Conservation (phyloP, 2,329 filamentous ascomycete genomes). For the Calonectria pseudoturangicola region DNA sequence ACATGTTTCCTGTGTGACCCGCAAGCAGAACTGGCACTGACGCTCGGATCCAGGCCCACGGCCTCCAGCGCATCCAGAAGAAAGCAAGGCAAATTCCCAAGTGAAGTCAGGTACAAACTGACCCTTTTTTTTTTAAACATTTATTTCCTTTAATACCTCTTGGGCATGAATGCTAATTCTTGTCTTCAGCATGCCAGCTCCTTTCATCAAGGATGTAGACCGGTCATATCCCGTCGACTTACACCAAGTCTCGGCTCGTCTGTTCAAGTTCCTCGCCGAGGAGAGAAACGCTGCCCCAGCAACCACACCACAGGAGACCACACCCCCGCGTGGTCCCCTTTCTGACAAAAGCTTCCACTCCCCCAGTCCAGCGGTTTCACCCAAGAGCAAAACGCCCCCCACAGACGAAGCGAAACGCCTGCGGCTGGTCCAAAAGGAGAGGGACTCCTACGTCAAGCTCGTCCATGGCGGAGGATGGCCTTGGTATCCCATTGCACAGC, state of each 20-base stretch:
- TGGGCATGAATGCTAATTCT: background rate
- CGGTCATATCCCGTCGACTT: constrained; percentile 16
- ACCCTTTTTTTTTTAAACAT: background rate
- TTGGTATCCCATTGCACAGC: constrained; percentile 44
- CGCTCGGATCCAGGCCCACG: constrained; percentile 9
- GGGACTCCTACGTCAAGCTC: constrained; percentile 36
- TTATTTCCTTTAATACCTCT: background rate
- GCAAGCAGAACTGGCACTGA: constrained; percentile 9
- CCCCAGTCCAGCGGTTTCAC: background rate
- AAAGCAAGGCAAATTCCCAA: background rate
- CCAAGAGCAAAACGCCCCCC: background rate
- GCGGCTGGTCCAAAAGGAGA: constrained; percentile 33
- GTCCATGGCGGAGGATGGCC: constrained; percentile 47
- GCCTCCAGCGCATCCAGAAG: constrained; percentile 5
- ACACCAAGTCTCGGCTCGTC: constrained; percentile 1
- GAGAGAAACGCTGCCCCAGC: background rate
- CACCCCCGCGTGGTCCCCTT: background rate
- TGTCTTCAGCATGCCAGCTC: background rate
- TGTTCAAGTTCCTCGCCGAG: constrained; percentile 6
- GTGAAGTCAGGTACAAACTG: background rate
- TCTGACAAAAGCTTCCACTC: background rate
- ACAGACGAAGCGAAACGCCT: background rate
- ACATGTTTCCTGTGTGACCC: background rate
- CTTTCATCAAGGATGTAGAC: background rate
- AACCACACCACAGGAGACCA: background rate